Conservation (phyloP, 805 yeast genomes). For the Dipodascopsis uninucleata region DNA sequence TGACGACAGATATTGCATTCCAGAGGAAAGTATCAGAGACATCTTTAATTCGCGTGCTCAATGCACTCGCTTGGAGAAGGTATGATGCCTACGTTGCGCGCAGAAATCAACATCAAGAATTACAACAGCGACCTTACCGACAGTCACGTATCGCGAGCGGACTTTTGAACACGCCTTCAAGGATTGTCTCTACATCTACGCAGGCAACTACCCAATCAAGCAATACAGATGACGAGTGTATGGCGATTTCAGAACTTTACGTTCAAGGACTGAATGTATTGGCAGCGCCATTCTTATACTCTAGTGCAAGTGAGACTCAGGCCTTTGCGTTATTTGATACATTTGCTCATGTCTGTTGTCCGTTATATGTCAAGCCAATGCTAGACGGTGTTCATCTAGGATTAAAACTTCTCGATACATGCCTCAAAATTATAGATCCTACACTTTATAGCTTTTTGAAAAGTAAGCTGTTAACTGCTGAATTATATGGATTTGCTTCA, state of each 20-base stretch:
- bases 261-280: constrained; percentile 93
- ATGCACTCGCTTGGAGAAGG: constrained; percentile 56
- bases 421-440: constrained; percentile 69
- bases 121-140: too few species aligned
- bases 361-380: constrained; percentile 72
- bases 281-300: constrained; percentile 76
- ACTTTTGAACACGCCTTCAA: neutral
- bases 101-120: constrained; percentile 20
- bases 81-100: constrained; percentile 13
- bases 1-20: constrained; percentile 68
- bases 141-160: neutral
- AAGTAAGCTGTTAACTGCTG: constrained; percentile 69
- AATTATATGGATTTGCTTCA: constrained; percentile 74
- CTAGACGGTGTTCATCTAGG: constrained; percentile 82
- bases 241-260: constrained; percentile 41
- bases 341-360: constrained; percentile 61
- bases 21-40: constrained; percentile 65
- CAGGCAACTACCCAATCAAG: neutral
- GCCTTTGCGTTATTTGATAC: constrained; percentile 70
- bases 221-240: neutral
- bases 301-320: constrained; percentile 77
- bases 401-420: constrained; percentile 62
- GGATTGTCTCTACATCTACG: neutral
- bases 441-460: constrained; percentile 57
- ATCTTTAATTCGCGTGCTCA: constrained; percentile 61